Evolutionary conservation across 805 yeast species (phyloP).

Genomic region (Saccharomycopsis microspora): DNA sequence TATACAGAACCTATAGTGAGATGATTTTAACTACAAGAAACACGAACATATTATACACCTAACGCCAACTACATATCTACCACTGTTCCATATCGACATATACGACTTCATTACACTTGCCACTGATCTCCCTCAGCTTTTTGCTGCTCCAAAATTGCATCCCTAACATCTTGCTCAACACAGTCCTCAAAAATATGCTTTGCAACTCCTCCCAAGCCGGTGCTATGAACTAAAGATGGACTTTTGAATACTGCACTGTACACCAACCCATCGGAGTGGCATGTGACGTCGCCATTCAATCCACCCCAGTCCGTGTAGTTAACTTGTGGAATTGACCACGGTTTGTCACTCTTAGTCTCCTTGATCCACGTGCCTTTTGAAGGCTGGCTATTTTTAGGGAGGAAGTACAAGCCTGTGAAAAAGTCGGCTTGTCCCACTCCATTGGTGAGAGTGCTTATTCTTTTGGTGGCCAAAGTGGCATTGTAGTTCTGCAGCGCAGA

Average conservation of each 20-base stretch:
- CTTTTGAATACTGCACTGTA: conserved; percentile 37
- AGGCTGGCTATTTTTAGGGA: conserved; percentile 72
- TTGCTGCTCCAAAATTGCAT: conserved; percentile 56
- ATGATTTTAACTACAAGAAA: too few species aligned
- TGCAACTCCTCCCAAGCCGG: conserved; percentile 58
- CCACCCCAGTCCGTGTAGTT: conserved; percentile 14
- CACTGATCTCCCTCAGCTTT: conserved; percentile 27
- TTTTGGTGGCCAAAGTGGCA: conserved; percentile 42
- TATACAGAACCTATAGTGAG: too few species aligned
- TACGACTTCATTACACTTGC: too few species aligned
- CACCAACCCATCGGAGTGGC: conserved; percentile 20
- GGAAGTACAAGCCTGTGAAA: conserved; percentile 70
- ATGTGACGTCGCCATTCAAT: conserved; percentile 3
- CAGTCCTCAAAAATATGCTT: conserved; percentile 43
- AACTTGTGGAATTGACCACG: not conserved
- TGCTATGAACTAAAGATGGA: conserved; percentile 35
- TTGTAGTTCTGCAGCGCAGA: conserved; percentile 62
- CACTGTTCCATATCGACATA: too few species aligned
- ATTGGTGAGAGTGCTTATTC: conserved; percentile 32
- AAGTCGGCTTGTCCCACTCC: conserved; percentile 59
- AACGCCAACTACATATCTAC: too few species aligned
- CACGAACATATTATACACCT: too few species aligned
- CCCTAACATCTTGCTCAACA: conserved; percentile 42
- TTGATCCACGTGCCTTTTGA: conserved; percentile 26
- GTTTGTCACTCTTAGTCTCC: conserved; percentile 19